Evolutionary conservation across 306 rosid species (phyloP).

Genomic region (Sophora flavescens): DNA sequence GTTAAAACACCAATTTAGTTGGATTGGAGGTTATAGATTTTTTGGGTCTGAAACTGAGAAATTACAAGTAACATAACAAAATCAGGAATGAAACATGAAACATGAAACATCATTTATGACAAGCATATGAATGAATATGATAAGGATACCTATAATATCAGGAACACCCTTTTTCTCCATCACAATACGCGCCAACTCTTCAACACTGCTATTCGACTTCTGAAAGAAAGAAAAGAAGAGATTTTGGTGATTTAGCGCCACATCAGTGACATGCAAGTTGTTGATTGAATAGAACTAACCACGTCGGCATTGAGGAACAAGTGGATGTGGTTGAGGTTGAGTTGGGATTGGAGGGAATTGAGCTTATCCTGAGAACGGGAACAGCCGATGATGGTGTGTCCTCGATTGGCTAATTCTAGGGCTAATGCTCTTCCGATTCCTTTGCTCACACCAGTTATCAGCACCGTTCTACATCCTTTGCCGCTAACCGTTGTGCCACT

Average conservation of each 20-base stretch:
- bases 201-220: constrained; percentile 65
- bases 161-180: constrained; percentile 68
- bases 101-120: too few relatives aligned
- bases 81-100: not conserved
- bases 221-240: constrained; percentile 27
- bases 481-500: not conserved
- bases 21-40: too few relatives aligned
- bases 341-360: constrained; percentile 60
- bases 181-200: constrained; percentile 67
- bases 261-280: too few relatives aligned
- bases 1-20: too few relatives aligned
- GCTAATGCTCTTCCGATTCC: constrained; percentile 86
- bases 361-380: constrained; percentile 80
- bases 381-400: constrained; percentile 82
- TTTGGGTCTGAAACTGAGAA: too few relatives aligned
- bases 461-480: constrained; percentile 45
- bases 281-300: constrained; percentile 22
- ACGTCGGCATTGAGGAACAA: constrained; percentile 70
- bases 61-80: too few relatives aligned
- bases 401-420: constrained; percentile 71
- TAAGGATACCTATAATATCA: constrained; percentile 61
- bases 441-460: constrained; percentile 84
- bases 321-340: constrained; percentile 51
- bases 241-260: too few relatives aligned
- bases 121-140: too few relatives aligned